Evolutionary conservation across 116 monocot genomes (phyloP).

Genomic region (Cymodocea nodosa): DNA sequence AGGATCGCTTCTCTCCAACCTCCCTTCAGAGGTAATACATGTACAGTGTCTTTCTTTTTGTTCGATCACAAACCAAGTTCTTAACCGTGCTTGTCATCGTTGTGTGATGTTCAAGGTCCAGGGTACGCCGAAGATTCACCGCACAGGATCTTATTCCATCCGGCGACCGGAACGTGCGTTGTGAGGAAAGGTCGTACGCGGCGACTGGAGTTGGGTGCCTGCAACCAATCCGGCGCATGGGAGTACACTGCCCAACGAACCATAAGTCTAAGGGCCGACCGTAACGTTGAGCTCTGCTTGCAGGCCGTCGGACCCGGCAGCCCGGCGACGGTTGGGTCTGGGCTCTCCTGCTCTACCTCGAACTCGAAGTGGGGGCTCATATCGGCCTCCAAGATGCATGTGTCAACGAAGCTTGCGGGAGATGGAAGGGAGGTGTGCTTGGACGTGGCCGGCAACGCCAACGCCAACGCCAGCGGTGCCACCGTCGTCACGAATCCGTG

Average conservation of each 20-base stretch:
- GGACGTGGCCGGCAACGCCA: conserved; percentile 43
- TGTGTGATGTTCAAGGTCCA: too few species aligned
- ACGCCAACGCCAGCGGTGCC: too few species aligned
- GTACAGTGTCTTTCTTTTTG: too few species aligned
- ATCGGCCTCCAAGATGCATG: conserved; percentile 58
- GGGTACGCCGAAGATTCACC: conserved; percentile 14
- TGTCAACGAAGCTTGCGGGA: conserved; percentile 16
- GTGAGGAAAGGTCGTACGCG: conserved; percentile 1
- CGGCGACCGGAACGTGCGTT: conserved; percentile 46
- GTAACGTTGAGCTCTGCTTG: conserved; percentile 27
- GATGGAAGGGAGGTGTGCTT: conserved; percentile 34
- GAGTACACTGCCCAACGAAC: conserved; percentile 21
- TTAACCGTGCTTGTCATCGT: too few species aligned
- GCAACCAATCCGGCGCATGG: conserved; percentile 49
- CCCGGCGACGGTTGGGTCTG: conserved; percentile 19
- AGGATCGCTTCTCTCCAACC: conserved; percentile 39
- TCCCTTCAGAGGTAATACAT: conserved; percentile 47
- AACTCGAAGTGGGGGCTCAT: conserved; percentile 30
- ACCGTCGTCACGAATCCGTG: conserved; percentile 45
- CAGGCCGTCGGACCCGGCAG: conserved; percentile 24
- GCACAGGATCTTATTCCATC: conserved; percentile 55
- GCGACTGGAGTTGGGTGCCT: conserved; percentile 27
- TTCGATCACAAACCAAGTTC: too few species aligned
- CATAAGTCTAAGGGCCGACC: conserved; percentile 15
- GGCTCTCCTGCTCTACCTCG: conserved; percentile 14